A percentile compares a stretch with the other conserved stretches of the same genome.
Conservation (phyloP, 768 basidiomycete species). For the Lentinula sp. region DNA sequence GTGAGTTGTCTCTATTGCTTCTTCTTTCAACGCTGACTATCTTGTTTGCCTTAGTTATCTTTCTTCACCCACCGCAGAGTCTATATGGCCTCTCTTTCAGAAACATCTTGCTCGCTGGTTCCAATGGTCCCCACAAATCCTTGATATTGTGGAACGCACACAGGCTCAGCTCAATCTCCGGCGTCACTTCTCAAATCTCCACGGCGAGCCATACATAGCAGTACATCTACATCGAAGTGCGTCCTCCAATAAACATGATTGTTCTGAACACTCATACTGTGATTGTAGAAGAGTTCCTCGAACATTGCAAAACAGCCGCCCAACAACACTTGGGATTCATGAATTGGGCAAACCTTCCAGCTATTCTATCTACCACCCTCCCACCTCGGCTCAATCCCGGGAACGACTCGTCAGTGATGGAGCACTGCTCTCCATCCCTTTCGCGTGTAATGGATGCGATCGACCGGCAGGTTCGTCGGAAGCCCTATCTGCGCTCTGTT, state of each 20-base stretch:
- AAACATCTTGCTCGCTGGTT: conserved; percentile 32
- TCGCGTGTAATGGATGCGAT: conserved; percentile 34
- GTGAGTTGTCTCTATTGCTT: conserved; percentile 17
- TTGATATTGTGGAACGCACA: conserved; percentile 26
- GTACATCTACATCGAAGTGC: conserved; percentile 41
- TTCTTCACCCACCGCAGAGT: conserved; percentile 29
- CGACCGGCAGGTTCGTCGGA: conserved; percentile 23
- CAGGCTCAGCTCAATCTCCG: conserved; percentile 27
- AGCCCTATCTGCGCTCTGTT: conserved; percentile 30
- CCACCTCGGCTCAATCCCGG: conserved; percentile 28
- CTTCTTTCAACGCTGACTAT: neutral
- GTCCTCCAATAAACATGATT: neutral
- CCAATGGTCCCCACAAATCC: conserved; percentile 32
- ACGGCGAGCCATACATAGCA: conserved; percentile 35
- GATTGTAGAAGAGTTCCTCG: conserved; percentile 34
- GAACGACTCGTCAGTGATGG: conserved; percentile 29
- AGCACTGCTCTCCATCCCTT: conserved; percentile 40
- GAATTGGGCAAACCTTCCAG: conserved; percentile 42
- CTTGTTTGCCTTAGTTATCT: conserved; percentile 25
- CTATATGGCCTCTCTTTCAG: conserved; percentile 34
- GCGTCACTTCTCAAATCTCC: conserved; percentile 11
- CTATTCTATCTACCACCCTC: conserved; percentile 22
- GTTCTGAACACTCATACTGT: neutral
- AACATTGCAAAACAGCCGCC: conserved; percentile 32
- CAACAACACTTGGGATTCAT: conserved; percentile 31